Evolutionary conservation across 2,329 filamentous ascomycete genomes (phyloP).

Genomic region (Thermoascus crustaceus): DNA sequence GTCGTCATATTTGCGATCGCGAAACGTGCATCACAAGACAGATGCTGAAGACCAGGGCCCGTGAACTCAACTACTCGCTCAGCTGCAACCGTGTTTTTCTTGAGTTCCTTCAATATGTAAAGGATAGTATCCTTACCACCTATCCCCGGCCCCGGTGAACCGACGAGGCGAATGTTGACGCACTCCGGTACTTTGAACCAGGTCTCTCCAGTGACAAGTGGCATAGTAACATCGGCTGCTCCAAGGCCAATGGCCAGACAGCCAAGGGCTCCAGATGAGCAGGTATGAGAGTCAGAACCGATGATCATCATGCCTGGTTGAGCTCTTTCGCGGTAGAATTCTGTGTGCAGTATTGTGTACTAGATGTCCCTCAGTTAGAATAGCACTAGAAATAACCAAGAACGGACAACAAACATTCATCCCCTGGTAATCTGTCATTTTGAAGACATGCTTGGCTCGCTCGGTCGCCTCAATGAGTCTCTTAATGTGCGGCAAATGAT

Average conservation of each 20-base stretch:
- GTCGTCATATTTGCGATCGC: constrained; percentile 43
- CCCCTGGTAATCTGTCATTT: constrained; percentile 38
- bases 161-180: constrained; percentile 34
- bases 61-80: constrained; percentile 40
- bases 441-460: constrained; percentile 31
- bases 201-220: constrained; percentile 39
- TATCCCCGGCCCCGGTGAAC: constrained; percentile 27
- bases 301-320: constrained; percentile 39
- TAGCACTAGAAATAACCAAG: constrained; percentile 4
- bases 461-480: constrained; percentile 31
- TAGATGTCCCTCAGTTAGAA: constrained; percentile 9
- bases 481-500: constrained; percentile 27
- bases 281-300: constrained; percentile 42
- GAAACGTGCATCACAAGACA: constrained; percentile 39
- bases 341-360: constrained; percentile 41
- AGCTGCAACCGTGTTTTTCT: constrained; percentile 40
- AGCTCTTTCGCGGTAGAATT: constrained; percentile 38
- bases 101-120: constrained; percentile 36
- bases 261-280: constrained; percentile 35
- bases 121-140: constrained; percentile 42
- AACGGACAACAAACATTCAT: constrained; percentile 22
- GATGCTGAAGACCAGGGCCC: constrained; percentile 32
- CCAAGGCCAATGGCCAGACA: constrained; percentile 40
- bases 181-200: constrained; percentile 42
- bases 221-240: constrained; percentile 39